Conservation (phyloP, 306 rosid genomes). For the Castanea crenata region DNA sequence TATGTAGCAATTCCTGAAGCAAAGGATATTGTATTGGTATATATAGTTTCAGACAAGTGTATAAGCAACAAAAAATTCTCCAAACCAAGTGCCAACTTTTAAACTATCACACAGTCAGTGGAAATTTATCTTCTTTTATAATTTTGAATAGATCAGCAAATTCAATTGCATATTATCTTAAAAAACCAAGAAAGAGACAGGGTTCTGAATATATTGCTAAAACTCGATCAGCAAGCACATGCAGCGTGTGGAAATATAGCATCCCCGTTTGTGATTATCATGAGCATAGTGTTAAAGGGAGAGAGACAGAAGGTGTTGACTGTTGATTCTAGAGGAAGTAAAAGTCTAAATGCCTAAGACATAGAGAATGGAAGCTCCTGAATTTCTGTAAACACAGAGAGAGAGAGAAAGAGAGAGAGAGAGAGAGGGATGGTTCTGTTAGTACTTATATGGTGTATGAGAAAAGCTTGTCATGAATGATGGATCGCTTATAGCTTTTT, state of each 20-base stretch:
- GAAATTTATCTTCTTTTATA: not conserved
- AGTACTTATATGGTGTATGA: not conserved
- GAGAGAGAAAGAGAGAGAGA: not conserved
- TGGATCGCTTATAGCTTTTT: not conserved
- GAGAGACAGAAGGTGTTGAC: not conserved
- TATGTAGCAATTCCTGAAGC: constrained; percentile 87
- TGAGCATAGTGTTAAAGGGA: not conserved
- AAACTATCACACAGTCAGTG: not conserved
- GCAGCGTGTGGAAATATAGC: not conserved
- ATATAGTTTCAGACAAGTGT: not conserved
- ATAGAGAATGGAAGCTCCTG: constrained; percentile 8
- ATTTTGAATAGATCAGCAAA: not conserved
- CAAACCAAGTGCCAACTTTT: not conserved
- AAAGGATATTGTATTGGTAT: constrained; percentile 16
- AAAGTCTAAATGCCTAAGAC: constrained; percentile 7
- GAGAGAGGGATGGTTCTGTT: not conserved
- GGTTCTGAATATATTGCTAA: not conserved
- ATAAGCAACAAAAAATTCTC: not conserved
- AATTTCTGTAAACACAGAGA: not conserved
- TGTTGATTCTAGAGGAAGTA: not conserved
- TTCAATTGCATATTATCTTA: not conserved
- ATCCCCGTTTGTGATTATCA: not conserved
- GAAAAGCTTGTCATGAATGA: not conserved
- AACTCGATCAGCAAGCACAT: not conserved
- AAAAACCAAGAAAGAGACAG: not conserved